Percentiles rank a stretch among this genome's conserved stretches.
phyloP scores from a whole-genome alignment of 2,329 filamentous ascomycete species.

The Ceratocystis papillata region DNA sequence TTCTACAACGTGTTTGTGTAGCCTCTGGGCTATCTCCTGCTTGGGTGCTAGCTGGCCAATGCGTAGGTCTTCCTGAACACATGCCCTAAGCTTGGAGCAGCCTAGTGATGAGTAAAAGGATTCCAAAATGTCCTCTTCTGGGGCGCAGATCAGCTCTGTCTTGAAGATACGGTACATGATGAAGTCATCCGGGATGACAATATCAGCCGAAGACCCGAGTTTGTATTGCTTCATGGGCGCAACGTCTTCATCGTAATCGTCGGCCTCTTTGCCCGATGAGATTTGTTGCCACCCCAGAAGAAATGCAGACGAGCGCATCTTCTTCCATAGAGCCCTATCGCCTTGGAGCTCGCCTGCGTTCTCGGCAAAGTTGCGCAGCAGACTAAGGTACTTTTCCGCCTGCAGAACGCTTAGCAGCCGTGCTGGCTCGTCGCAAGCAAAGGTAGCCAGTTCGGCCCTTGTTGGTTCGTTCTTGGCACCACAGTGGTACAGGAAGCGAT shows the following conservation, averaged over 20 bases:
- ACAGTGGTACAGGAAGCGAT: constrained; percentile 75
- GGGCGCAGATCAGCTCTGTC: constrained; percentile 69
- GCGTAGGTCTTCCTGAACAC: constrained; percentile 67
- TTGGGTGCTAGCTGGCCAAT: constrained; percentile 57
- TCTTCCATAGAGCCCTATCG: constrained; percentile 65
- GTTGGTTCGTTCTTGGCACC: constrained; percentile 88
- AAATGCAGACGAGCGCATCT: constrained; percentile 65
- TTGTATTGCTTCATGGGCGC: constrained; percentile 65
- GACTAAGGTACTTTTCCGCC: constrained; percentile 73
- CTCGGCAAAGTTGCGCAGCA: constrained; percentile 72
- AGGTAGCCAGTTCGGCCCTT: constrained; percentile 68
- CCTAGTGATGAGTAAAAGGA: constrained; percentile 75
- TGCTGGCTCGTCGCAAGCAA: constrained; percentile 75
- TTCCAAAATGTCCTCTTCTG: constrained; percentile 79
- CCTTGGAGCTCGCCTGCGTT: constrained; percentile 57
- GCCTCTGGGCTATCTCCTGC: constrained; percentile 54
- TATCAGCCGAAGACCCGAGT: constrained; percentile 58
- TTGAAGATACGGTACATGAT: constrained; percentile 84
- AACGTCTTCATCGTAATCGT: constrained; percentile 42
- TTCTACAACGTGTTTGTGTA: constrained; percentile 76
- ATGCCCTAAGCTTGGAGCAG: constrained; percentile 59
- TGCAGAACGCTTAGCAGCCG: constrained; percentile 71
- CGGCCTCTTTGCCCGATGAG: constrained; percentile 20
- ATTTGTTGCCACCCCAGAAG: constrained; percentile 61
- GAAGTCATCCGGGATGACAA: constrained; percentile 78